These are phyloP conservation scores for Leccinellum albellum DNA, from an alignment of 768 basidiomycete genomes.

Conservation along the genomic window DNA sequence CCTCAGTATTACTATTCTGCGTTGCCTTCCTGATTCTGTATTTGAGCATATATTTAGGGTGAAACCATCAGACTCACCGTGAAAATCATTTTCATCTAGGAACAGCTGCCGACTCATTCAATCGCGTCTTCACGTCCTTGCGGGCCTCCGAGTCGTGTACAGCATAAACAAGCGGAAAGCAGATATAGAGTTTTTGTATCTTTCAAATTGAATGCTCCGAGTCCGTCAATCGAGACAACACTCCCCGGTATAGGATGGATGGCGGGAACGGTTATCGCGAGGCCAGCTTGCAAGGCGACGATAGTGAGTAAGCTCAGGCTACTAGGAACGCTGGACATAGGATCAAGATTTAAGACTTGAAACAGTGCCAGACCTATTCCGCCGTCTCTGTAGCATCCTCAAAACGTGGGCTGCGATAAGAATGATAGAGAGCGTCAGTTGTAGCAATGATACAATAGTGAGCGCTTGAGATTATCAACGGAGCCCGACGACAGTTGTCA, in stretches of 20 bases:
- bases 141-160: no score
- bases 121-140: no score
- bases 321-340: not conserved
- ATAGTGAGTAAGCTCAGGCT: no score
- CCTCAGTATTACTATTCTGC: not conserved
- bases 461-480: not conserved
- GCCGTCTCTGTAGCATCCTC: not conserved
- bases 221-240: not conserved
- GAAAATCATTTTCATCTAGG: not conserved
- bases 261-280: not conserved
- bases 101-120: not conserved
- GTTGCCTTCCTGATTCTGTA: not conserved
- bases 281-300: not conserved
- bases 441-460: not conserved
- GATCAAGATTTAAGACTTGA: not conserved
- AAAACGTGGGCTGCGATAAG: not conserved
- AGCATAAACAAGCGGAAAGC: no score
- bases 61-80: not conserved
- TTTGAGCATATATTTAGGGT: not conserved
- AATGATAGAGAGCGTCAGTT: not conserved
- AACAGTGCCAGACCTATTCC: not conserved
- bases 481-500: not conserved
- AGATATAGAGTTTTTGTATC: no score
- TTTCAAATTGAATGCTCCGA: no score
- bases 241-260: not conserved